Percentiles rank a stretch among this genome's conserved stretches.
Conservation (phyloP, 139 green algal species). For the Monoraphidium neglectum region DNA sequence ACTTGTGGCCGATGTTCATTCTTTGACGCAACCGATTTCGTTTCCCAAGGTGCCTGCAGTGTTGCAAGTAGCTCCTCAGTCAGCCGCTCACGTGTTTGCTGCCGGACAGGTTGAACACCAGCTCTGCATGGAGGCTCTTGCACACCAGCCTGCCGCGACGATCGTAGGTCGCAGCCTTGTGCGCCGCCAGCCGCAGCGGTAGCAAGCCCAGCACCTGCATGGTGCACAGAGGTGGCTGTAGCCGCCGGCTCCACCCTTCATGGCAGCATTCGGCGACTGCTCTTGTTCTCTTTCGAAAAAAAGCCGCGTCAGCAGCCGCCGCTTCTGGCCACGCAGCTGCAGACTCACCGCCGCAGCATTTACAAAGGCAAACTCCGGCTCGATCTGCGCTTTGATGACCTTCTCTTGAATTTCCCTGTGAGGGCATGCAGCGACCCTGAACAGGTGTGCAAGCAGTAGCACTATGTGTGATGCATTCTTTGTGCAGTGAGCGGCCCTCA, state of each 20-base stretch:
- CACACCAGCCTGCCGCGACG: slow-evolving; percentile 32
- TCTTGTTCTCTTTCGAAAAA: too few species aligned
- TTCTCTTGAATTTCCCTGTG: slow-evolving; percentile 40
- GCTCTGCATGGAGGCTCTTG: slow-evolving; percentile 58
- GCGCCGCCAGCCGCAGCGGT: slow-evolving; percentile 44
- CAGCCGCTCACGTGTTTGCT: slow-evolving; percentile 53
- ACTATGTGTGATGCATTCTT: too few species aligned
- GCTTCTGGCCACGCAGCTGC: background rate
- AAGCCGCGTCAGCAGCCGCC: background rate
- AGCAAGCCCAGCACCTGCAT: slow-evolving; percentile 47
- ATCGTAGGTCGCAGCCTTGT: slow-evolving; percentile 37
- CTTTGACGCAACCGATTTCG: background rate
- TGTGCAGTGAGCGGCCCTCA: too few species aligned
- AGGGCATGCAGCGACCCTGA: background rate
- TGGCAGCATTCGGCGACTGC: too few species aligned
- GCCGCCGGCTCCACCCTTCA: too few species aligned
- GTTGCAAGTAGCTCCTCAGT: background rate
- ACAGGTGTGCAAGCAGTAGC: background rate
- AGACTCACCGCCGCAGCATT: slow-evolving; percentile 36
- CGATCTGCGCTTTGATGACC: slow-evolving; percentile 23
- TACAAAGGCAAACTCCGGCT: slow-evolving; percentile 38
- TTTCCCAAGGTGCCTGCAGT: background rate
- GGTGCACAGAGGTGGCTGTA: background rate
- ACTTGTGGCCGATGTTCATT: too few species aligned
- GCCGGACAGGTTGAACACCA: slow-evolving; percentile 59